phyloP scores from a whole-genome alignment of 345 rosid species.

The Pistacia vera region DNA sequence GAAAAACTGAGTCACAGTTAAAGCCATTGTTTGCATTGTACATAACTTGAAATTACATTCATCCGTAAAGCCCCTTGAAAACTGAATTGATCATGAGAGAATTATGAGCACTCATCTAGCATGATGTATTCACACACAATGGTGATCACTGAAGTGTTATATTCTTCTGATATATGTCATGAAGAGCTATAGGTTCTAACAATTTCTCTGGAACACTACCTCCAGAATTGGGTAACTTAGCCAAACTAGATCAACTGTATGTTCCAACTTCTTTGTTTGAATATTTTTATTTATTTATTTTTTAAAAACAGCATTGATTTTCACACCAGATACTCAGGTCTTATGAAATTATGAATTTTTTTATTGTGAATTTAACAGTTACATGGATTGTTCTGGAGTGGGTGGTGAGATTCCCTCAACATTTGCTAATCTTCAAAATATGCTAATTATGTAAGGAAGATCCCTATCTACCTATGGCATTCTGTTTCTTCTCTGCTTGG shows the following conservation, averaged over 20 bases:
- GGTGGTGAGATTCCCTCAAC: constrained; percentile 13
- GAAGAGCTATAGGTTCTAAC: not conserved
- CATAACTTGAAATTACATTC: too few relatives aligned
- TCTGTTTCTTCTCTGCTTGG: not conserved
- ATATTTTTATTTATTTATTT: too few relatives aligned
- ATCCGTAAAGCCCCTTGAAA: too few relatives aligned
- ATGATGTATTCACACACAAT: too few relatives aligned
- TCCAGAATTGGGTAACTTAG: constrained; percentile 14
- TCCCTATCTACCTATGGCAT: not conserved
- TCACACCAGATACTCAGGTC: not conserved
- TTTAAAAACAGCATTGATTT: not conserved
- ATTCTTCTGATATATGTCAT: not conserved
- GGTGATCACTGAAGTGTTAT: too few relatives aligned
- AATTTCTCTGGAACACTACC: constrained; percentile 15
- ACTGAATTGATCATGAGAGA: too few relatives aligned
- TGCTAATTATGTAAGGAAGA: constrained; percentile 7
- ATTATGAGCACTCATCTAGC: too few relatives aligned
- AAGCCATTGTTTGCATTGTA: too few relatives aligned
- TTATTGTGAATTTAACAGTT: constrained; percentile 2
- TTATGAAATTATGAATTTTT: not conserved
- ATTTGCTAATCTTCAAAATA: not conserved
- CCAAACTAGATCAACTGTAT: not conserved
- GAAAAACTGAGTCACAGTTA: too few relatives aligned
- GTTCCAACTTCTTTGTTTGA: too few relatives aligned
- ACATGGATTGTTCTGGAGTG: not conserved